Evolutionary conservation across 306 rosid species (phyloP).

Genomic region (Quercus suber): DNA sequence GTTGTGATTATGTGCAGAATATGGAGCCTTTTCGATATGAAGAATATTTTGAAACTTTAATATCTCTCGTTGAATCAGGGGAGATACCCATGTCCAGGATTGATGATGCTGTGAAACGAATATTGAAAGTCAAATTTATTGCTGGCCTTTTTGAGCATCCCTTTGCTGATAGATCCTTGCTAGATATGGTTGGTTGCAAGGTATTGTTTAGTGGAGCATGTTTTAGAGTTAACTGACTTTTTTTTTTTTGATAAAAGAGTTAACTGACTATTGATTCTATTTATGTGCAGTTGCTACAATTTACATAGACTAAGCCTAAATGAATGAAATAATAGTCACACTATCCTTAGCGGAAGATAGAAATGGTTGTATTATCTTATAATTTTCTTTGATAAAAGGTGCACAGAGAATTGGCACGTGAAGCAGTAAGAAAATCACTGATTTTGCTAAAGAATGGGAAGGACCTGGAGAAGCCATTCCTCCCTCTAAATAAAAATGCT

Average conservation of each 20-base stretch:
- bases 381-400: slow-evolving; percentile 33
- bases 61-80: slow-evolving; percentile 61
- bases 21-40: slow-evolving; percentile 61
- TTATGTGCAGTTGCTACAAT: no score
- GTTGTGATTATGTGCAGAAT: slow-evolving; percentile 44
- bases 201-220: slow-evolving; percentile 29
- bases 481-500: slow-evolving; percentile 61
- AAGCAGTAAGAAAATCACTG: slow-evolving; percentile 80
- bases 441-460: slow-evolving; percentile 83
- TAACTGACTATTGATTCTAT: neutral
- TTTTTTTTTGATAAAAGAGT: neutral
- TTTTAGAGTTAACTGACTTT: neutral
- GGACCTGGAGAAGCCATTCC: slow-evolving; percentile 52
- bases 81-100: slow-evolving; percentile 63
- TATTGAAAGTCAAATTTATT: slow-evolving; percentile 75
- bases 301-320: no score
- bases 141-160: slow-evolving; percentile 81
- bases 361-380: slow-evolving; percentile 1
- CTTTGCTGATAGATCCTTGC: slow-evolving; percentile 60
- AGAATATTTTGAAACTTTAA: slow-evolving; percentile 45
- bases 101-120: slow-evolving; percentile 77
- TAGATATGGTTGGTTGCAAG: slow-evolving; percentile 84
- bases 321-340: no score
- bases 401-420: slow-evolving; percentile 77
- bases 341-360: neutral